These are phyloP conservation scores for Anacardium occidentale DNA, from an alignment of 345 rosid genomes.

Conservation along the genomic window DNA sequence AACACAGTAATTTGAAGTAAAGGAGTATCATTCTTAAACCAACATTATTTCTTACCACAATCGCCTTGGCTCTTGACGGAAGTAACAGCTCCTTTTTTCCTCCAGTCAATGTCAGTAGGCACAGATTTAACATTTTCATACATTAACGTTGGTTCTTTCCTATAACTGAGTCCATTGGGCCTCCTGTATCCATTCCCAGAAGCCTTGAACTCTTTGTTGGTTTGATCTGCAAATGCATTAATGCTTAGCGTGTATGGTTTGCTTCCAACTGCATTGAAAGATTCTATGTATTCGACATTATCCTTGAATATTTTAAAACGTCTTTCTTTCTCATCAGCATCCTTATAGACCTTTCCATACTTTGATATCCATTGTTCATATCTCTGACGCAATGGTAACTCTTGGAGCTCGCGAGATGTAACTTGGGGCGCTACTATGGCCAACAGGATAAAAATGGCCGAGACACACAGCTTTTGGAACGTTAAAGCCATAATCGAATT, in stretches of 20 bases:
- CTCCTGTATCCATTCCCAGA: constrained; percentile 36
- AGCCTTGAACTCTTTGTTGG: constrained; percentile 44
- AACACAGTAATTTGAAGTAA: not conserved
- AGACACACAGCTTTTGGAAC: not conserved
- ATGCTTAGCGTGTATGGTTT: constrained; percentile 40
- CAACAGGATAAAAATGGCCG: constrained; percentile 9
- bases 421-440: constrained; percentile 15
- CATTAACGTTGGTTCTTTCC: constrained; percentile 22
- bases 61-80: constrained; percentile 43
- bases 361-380: constrained; percentile 39
- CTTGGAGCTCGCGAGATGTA: constrained; percentile 16
- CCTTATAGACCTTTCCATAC: constrained; percentile 22
- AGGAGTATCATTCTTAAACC: not conserved
- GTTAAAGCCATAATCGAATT: constrained; percentile 7
- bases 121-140: constrained; percentile 35
- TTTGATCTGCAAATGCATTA: constrained; percentile 46
- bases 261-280: constrained; percentile 26
- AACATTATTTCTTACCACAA: constrained; percentile 31
- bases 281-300: constrained; percentile 21
- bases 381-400: constrained; percentile 18
- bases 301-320: constrained; percentile 32
- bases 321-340: constrained; percentile 22
- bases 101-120: constrained; percentile 44
- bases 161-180: not conserved
- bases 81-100: constrained; percentile 49